A percentile compares a stretch with the other conserved stretches of the same genome.
Conservation (phyloP, 345 rosid species). For the Eucalyptus melliodora region DNA sequence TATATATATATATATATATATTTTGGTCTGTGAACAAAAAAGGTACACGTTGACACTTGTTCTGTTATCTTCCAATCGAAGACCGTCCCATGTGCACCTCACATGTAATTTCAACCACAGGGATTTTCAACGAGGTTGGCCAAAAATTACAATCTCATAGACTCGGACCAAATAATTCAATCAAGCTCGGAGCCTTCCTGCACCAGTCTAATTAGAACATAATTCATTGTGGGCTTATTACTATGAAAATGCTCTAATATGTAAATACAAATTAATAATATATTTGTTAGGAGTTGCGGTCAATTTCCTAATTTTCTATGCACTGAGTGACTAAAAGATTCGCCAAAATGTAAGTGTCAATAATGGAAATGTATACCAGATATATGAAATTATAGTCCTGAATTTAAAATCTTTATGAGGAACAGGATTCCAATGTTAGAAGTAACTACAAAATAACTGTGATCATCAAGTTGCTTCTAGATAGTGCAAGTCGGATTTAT, state of each 20-base stretch:
- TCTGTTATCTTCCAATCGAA: neutral
- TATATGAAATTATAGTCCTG: neutral
- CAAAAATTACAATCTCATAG: neutral
- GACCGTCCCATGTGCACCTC: neutral
- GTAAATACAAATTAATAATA: neutral
- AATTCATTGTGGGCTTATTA: neutral
- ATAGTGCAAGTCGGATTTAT: neutral
- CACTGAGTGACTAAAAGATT: neutral
- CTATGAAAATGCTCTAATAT: neutral
- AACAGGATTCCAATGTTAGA: neutral
- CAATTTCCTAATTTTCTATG: too few relatives aligned
- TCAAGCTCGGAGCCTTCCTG: neutral
- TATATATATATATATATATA: too few relatives aligned
- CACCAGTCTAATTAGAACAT: neutral
- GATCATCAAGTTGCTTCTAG: neutral
- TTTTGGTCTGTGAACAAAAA: neutral
- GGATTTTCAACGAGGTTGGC: neutral
- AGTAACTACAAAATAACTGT: too few relatives aligned
- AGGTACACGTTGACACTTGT: neutral
- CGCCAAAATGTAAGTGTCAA: rapidly evolving
- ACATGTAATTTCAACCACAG: neutral
- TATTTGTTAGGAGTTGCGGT: neutral
- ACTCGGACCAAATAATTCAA: neutral
- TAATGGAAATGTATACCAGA: neutral
- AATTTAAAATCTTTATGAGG: too few relatives aligned